Percentiles rank a stretch among this genome's conserved stretches.
Conservation (phyloP, 805 yeast genomes). For the Saturnispora mendoncae region DNA sequence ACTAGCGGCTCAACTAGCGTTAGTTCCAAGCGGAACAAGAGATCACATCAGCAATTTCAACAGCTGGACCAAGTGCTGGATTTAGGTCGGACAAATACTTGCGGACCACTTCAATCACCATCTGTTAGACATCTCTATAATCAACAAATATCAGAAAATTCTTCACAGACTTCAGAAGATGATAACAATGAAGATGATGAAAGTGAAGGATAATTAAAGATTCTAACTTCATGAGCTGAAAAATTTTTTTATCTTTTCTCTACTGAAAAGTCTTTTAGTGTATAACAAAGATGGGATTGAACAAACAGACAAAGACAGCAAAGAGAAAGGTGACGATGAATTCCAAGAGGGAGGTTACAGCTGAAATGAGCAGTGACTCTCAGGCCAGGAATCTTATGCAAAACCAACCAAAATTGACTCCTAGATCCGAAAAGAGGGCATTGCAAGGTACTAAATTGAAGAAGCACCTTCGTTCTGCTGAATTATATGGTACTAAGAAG, state of each 20-base stretch:
- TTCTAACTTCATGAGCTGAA: neutral
- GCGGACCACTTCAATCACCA: neutral
- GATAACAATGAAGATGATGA: neutral
- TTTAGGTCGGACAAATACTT: neutral
- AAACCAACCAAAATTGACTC: constrained; percentile 49
- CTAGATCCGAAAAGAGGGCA: constrained; percentile 44
- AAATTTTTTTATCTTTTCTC: neutral
- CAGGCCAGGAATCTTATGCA: constrained; percentile 62
- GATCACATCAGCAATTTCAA: neutral
- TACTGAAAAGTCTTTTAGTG: neutral
- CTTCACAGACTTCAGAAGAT: constrained; percentile 2
- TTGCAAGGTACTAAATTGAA: constrained; percentile 46
- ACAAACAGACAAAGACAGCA: constrained; percentile 45
- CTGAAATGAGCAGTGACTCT: constrained; percentile 59
- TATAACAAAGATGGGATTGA: constrained; percentile 22
- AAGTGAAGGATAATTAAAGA: neutral
- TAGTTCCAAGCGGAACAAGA: neutral
- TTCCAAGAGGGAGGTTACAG: constrained; percentile 45
- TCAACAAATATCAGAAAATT: neutral
- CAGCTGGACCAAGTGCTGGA: neutral
- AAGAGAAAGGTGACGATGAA: constrained; percentile 48
- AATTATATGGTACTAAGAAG: constrained; percentile 61
- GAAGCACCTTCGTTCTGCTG: constrained; percentile 55
- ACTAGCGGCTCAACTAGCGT: neutral
- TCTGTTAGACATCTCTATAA: neutral